Percentiles rank a stretch among this genome's conserved stretches.
phyloP scores from a whole-genome alignment of 2,329 filamentous ascomycete genomes.

The Colletotrichum sp. region DNA sequence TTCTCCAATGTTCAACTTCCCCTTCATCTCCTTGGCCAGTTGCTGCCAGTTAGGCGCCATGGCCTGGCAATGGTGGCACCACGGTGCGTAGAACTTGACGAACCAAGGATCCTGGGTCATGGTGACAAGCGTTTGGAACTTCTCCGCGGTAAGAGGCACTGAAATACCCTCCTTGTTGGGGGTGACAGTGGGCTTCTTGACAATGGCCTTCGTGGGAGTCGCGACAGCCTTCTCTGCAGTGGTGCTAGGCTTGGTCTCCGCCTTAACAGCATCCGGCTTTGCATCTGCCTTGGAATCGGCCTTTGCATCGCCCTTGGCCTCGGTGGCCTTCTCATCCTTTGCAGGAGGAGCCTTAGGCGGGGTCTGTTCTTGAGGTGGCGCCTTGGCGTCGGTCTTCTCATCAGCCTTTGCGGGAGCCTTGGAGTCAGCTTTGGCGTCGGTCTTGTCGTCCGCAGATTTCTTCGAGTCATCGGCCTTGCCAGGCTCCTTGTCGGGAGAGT shows the following conservation, averaged over 20 bases:
- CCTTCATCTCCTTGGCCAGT: conserved; percentile 90
- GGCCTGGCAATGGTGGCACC: conserved; percentile 95
- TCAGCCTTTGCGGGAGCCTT: conserved; percentile 26
- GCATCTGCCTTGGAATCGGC: conserved; percentile 27
- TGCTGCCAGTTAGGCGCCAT: conserved; percentile 90
- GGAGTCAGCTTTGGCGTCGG: conserved; percentile 23
- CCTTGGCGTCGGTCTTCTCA: conserved; percentile 35
- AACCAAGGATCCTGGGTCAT: conserved; percentile 94
- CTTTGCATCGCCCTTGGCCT: conserved; percentile 27
- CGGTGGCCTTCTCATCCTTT: conserved; percentile 31
- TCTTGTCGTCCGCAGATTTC: conserved; percentile 23
- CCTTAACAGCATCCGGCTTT: conserved; percentile 27
- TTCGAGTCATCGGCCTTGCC: conserved; percentile 29
- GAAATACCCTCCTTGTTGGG: conserved; percentile 81
- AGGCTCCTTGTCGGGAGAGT: conserved; percentile 37
- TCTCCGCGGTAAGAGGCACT: conserved; percentile 78
- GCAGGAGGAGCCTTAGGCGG: conserved; percentile 13
- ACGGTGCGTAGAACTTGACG: conserved; percentile 97
- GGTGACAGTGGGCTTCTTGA: conserved; percentile 56
- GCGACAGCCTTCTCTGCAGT: conserved; percentile 21
- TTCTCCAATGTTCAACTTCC: conserved; percentile 88
- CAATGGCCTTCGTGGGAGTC: conserved; percentile 41
- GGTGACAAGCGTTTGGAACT: conserved; percentile 85
- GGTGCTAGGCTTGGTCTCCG: conserved; percentile 24
- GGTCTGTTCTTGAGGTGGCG: conserved; percentile 23